phyloP scores from a whole-genome alignment of 2,329 filamentous ascomycete genomes.

The Colletotrichum eremochloae region DNA sequence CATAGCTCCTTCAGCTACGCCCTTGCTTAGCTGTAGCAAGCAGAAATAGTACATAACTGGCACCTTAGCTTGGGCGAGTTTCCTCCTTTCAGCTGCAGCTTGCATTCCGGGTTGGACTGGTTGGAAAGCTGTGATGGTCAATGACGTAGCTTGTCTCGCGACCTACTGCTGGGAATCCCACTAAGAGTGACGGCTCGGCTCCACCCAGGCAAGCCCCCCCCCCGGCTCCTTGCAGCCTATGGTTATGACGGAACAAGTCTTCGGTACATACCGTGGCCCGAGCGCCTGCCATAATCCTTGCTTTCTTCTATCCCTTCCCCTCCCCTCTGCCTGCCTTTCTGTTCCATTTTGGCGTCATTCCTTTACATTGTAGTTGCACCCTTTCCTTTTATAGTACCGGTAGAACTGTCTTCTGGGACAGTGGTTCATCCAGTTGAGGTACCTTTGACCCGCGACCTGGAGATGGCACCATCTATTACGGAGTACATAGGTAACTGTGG shows the following conservation, averaged over 20 bases:
- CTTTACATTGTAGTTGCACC: background rate
- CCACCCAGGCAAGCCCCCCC: slow-evolving; percentile 21
- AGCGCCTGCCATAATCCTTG: slow-evolving; percentile 1
- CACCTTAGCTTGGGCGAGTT: slow-evolving; percentile 15
- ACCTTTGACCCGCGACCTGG: background rate
- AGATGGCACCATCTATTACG: too few relatives aligned
- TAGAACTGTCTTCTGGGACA: background rate
- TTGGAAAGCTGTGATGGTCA: slow-evolving; percentile 39
- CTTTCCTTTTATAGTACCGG: background rate
- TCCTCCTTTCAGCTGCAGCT: slow-evolving; percentile 31
- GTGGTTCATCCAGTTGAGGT: slow-evolving; percentile 5
- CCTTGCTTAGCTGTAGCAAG: slow-evolving; percentile 3
- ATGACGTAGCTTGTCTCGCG: slow-evolving; percentile 41
- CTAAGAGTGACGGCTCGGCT: slow-evolving; percentile 33
- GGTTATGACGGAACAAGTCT: slow-evolving; percentile 37
- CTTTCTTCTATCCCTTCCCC: background rate
- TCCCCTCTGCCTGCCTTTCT: background rate
- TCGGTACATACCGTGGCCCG: slow-evolving; percentile 19
- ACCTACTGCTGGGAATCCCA: slow-evolving; percentile 28
- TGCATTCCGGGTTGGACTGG: slow-evolving; percentile 17
- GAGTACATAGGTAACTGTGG: slow-evolving; percentile 2
- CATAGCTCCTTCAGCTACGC: slow-evolving; percentile 36
- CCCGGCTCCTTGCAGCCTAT: slow-evolving; percentile 24
- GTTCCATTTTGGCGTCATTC: too few relatives aligned
- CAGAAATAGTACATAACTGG: background rate